Base-by-base conservation (phyloP, 129 eudicot species). In the Chrysanthemum makinoi region DNA sequence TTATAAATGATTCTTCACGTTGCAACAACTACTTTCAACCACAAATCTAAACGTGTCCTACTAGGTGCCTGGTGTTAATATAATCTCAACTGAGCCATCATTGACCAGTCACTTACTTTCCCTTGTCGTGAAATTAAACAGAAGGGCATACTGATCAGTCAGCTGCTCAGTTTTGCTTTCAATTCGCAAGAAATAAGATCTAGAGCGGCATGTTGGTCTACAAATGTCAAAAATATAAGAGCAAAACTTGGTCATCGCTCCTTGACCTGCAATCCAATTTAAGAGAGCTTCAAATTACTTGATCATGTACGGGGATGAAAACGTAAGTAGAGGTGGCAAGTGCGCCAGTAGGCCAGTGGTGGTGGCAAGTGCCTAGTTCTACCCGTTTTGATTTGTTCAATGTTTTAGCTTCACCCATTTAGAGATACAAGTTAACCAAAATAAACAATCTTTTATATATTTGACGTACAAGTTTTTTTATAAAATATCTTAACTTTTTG, bases 251-350 rank as follows among this genome's bases (percentile, higher is more conserved):
- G 15, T 78, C 72, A 56, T 51, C 72, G 18, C 67, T 54, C 72
- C 49, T 65, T 64, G 6, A 26, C 19, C 82, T 78, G 82, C 76
- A 77, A 17, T 44, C 72, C 77, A 52, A 14, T 39, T 62, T 50
- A 22, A 77, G 14, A 18, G 61, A 69, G 44, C n/a, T 48, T 49
- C 33, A 58, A 59, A 22, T 33, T 30, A 19, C 18, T 59, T 59
- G 47, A 76, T 5, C 69, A 57, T 59, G 20, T 22, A 14, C 15
- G n/a, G 28, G 62, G 48, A 30, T 51, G 60, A 5, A 16, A 6
- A 33, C 0, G 13, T 39, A 7, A 12, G 5, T 39, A 39, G 10
- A 39, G 46, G 46, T 39, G 46, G 2, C 46, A 39, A 6, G 46
- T 39, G 2, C 1, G 46, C 46, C 10, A 6, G 46, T 6, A 35